These are phyloP conservation scores for Pseudocercospora musae DNA, from an alignment of 2,329 filamentous ascomycete genomes.

Conservation along the genomic window DNA sequence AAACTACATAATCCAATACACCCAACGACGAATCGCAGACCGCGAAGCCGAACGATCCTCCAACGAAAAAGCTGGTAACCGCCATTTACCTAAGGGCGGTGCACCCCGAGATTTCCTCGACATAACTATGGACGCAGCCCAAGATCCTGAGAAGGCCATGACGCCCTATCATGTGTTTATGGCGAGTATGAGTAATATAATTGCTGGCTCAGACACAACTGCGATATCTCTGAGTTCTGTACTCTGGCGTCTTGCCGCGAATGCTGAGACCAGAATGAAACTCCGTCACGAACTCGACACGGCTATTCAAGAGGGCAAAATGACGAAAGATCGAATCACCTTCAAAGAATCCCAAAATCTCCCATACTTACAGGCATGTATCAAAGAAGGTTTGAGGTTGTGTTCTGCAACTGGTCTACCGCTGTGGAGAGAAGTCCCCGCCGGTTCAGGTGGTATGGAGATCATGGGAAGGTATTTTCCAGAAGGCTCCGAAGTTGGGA, in stretches of 20 bases:
- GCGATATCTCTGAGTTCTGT: constrained; percentile 34
- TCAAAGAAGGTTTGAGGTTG: constrained; percentile 29
- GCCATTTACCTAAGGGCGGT: constrained; percentile 9
- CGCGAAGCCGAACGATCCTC: constrained; percentile 8
- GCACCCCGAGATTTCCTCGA: constrained; percentile 19
- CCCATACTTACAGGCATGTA: constrained; percentile 41
- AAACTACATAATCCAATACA: constrained; percentile 14
- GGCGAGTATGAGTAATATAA: constrained; percentile 22
- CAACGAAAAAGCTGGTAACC: constrained; percentile 7
- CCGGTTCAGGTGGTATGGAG: constrained; percentile 13
- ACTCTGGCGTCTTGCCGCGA: constrained; percentile 34
- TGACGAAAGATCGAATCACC: constrained; percentile 26
- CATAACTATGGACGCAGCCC: constrained; percentile 19
- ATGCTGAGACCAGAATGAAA: constrained; percentile 25
- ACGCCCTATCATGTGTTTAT: constrained; percentile 22
- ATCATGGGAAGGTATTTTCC: constrained; percentile 41
- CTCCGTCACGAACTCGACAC: constrained; percentile 25
- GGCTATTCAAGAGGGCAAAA: constrained; percentile 11
- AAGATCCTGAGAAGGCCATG: constrained; percentile 21
- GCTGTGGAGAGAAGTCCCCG: constrained; percentile 19
- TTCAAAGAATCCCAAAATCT: constrained; percentile 35
- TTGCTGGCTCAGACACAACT: constrained; percentile 36
- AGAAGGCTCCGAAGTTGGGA: constrained; percentile 40
- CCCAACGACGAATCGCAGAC: constrained; percentile 9
- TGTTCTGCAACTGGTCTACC: constrained; percentile 22